Evolutionary conservation across 768 basidiomycete species (phyloP).

Genomic region (Lactarius trivialis): DNA sequence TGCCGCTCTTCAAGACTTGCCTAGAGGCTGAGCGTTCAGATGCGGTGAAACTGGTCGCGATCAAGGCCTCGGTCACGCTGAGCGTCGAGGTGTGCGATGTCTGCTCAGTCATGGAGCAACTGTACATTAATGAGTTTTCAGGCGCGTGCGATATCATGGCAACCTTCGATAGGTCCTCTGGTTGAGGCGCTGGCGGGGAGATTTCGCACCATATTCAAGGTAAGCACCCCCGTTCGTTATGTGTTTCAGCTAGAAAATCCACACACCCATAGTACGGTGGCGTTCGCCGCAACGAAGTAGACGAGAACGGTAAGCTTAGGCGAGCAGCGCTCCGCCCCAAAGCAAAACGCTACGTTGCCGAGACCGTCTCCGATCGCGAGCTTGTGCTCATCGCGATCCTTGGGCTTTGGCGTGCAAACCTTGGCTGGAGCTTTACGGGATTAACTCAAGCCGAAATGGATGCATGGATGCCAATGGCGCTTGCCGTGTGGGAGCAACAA

Average conservation of each 20-base stretch:
- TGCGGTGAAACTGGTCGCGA: slow-evolving; percentile 69
- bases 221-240: slow-evolving; percentile 27
- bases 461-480: slow-evolving; percentile 41
- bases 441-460: slow-evolving; percentile 37
- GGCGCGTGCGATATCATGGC: slow-evolving; percentile 52
- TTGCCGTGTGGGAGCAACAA: slow-evolving; percentile 56
- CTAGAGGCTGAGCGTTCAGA: slow-evolving; percentile 74
- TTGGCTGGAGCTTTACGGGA: slow-evolving; percentile 47
- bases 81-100: slow-evolving; percentile 51
- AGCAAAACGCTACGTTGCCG: slow-evolving; percentile 48
- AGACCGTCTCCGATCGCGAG: slow-evolving; percentile 62
- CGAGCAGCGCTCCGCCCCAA: slow-evolving; percentile 53
- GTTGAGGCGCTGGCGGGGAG: slow-evolving; percentile 41
- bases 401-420: slow-evolving; percentile 57
- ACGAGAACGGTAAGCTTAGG: slow-evolving; percentile 48
- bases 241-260: not conserved
- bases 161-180: slow-evolving; percentile 46
- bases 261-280: slow-evolving; percentile 37
- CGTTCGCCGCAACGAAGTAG: slow-evolving; percentile 54
- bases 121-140: slow-evolving; percentile 25
- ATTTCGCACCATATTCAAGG: slow-evolving; percentile 51
- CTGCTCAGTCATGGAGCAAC: not conserved
- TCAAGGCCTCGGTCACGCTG: slow-evolving; percentile 67
- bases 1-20: slow-evolving; percentile 56
- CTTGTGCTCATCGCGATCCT: slow-evolving; percentile 64